These are phyloP conservation scores for Amborella trichopoda DNA, from an alignment of 164 flowering plant genomes.

Conservation along the genomic window DNA sequence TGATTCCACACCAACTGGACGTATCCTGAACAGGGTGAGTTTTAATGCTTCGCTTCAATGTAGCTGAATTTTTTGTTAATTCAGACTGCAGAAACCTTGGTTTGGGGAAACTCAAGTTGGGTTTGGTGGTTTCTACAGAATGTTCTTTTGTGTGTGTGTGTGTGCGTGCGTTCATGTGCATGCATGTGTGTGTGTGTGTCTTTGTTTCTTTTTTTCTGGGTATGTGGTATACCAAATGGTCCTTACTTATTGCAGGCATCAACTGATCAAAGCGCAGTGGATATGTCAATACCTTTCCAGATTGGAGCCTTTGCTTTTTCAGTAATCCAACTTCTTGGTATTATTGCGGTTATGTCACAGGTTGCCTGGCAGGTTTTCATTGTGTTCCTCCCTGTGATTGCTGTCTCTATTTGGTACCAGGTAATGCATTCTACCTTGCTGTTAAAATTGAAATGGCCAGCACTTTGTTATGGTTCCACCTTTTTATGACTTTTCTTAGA, in stretches of 20 bases:
- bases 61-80: background rate
- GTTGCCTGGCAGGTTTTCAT: constrained; percentile 2
- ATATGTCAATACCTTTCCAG: constrained; percentile 1
- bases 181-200: too few species aligned
- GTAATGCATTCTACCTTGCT: background rate
- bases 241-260: constrained; percentile 1
- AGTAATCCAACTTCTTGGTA: constrained; percentile 2
- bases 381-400: constrained; percentile 4
- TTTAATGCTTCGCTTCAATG: constrained; percentile 15
- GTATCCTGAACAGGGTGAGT: constrained; percentile 2
- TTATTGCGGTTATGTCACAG: constrained; percentile 5
- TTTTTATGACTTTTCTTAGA: too few species aligned
- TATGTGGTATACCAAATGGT: too few species aligned
- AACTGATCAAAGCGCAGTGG: constrained; percentile 2
- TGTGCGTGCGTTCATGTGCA: too few species aligned
- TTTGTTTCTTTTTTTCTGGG: too few species aligned
- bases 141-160: too few species aligned
- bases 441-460: too few species aligned
- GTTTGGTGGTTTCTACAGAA: background rate
- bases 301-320: constrained; percentile 1
- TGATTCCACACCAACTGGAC: constrained; percentile 2
- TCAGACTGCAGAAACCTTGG: too few species aligned
- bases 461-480: too few species aligned
- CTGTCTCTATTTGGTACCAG: constrained; percentile 1
- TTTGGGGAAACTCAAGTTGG: background rate